These are phyloP conservation scores for Leavenworthia alabamica DNA, from an alignment of 345 rosid genomes.

Conservation along the genomic window DNA sequence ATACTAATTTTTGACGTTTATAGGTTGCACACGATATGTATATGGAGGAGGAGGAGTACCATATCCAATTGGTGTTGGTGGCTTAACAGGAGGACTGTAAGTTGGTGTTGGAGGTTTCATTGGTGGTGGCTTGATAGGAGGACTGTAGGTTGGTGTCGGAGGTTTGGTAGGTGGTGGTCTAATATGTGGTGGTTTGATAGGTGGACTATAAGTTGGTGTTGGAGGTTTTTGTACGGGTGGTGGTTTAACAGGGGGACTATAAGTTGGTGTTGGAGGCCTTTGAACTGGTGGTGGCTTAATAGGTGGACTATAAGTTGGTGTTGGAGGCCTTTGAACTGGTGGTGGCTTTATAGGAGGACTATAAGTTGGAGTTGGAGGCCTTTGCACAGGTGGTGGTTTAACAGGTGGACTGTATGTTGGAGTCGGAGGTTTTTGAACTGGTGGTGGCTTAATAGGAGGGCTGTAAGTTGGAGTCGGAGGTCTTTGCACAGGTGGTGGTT, in stretches of 20 bases:
- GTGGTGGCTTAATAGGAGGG: background rate
- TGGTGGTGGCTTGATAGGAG: background rate
- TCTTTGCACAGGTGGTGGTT: background rate
- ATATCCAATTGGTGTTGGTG: no score
- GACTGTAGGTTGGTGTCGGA: slow-evolving; percentile 6
- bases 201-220: background rate
- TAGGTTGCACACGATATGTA: no score
- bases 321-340: background rate
- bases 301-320: background rate
- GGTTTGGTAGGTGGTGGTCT: slow-evolving; percentile 8
- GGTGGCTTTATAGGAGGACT: background rate
- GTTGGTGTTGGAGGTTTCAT: no score
- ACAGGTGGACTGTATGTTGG: background rate
- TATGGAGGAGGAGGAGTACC: no score
- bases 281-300: background rate
- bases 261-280: background rate
- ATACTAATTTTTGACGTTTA: no score
- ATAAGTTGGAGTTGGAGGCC: background rate
- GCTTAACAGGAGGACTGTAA: no score
- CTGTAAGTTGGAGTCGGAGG: no score
- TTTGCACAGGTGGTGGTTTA: background rate
- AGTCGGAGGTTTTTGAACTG: background rate
- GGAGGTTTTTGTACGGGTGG: background rate
- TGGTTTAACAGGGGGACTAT: background rate
- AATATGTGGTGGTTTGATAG: background rate